Conservation (phyloP, 116 monocot species). For the Iris pallida region DNA sequence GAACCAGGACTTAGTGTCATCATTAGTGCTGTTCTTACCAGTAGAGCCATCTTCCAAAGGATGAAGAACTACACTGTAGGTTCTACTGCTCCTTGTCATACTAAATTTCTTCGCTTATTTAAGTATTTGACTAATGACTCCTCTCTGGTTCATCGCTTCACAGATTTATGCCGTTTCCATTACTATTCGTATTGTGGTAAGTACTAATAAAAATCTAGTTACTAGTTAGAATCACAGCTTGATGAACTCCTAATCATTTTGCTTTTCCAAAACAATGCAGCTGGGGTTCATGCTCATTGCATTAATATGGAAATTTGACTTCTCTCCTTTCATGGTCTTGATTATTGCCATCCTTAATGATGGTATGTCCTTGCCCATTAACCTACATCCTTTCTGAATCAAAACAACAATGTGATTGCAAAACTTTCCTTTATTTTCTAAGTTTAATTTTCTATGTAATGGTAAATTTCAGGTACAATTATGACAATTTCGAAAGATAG, state of each 20-base stretch:
- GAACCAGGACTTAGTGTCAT: constrained; percentile 94
- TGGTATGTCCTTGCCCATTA: constrained; percentile 26
- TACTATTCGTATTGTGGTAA: constrained; percentile 94
- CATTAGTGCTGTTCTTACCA: constrained; percentile 87
- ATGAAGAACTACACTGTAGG: constrained; percentile 93
- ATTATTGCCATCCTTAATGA: constrained; percentile 93
- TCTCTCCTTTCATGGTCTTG: constrained; percentile 96
- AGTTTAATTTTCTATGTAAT: neutral
- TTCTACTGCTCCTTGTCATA: constrained; percentile 1
- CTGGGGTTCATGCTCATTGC: constrained; percentile 90
- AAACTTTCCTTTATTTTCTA: neutral
- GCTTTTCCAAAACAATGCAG: constrained; percentile 28
- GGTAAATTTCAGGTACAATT: constrained; percentile 61
- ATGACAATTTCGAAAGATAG: constrained; percentile 98
- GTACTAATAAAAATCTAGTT: constrained; percentile 11
- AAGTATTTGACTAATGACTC: neutral
- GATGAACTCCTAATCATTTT: constrained; percentile 7
- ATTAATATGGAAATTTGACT: constrained; percentile 86
- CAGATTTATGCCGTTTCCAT: constrained; percentile 96
- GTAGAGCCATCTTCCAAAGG: constrained; percentile 90
- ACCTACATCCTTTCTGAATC: neutral
- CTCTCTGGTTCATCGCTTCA: neutral
- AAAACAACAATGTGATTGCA: neutral
- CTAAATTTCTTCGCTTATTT: neutral
- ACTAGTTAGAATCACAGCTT: neutral